Evolutionary conservation across 2,329 filamentous ascomycete species (phyloP), one percentile per base, ranked within the genome.

Genomic region (Myrmaecium sp.): DNA sequence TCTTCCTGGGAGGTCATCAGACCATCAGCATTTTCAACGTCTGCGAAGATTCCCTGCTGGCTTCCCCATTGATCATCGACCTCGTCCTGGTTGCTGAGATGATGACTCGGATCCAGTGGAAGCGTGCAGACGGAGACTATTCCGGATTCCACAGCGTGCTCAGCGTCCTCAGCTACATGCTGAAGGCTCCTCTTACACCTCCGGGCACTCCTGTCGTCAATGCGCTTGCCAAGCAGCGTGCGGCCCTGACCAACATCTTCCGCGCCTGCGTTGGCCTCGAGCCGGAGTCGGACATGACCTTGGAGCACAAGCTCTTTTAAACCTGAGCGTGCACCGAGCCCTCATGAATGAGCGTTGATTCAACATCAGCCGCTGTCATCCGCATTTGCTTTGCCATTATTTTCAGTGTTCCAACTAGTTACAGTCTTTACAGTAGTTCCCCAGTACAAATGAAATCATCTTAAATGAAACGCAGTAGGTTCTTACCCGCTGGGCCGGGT

Each of bases 21-120:
- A 95, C 83, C 43, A 98, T 98, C 52, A 86, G 77, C 44, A 66
- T 98, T 53, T 94, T 93, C 73, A 98, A 98, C 55, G 84, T 95
- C 43, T 98, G 89, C 62, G 89, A 98, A 60, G 89, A 98, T 59
- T 95, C 89, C 23, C 74, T 98, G 27, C 67, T 98, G 39, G 89
- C 89, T 7, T 91, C 86, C 26, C 89, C 89, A 17, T 63, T 98
- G 48, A 98, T 98, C 65, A 93, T 98, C 46, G 89, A 98, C 52
- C 66, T 98, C 33, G 83, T 94, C 26, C 54, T 98, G 33, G 65
- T 95, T 40, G 69, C 89, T 18, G 89, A 98, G 66, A 81, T 98
- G 66, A 94, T 98, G 84, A 95, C 89, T 31, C 83, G 89, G 48
- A 84, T 98, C 51, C 73, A 81, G 60, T 98, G 89, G 86, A 83